Conservation (phyloP, 2,329 filamentous ascomycete species). For the Talaromyces sp. region DNA sequence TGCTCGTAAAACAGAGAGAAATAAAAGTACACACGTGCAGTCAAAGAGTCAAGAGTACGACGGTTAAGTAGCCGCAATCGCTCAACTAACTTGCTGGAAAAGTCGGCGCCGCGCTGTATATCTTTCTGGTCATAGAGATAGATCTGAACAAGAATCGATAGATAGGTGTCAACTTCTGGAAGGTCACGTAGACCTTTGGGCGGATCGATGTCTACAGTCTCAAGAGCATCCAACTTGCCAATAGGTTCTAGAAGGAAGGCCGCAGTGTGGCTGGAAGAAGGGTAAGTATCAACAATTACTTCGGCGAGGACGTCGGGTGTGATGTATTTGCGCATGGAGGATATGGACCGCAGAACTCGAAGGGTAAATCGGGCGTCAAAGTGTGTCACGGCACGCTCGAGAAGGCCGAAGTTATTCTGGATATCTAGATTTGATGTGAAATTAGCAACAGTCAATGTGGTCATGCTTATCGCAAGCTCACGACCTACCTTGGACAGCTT, state of each 20-base stretch:
- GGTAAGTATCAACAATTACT: constrained; percentile 77
- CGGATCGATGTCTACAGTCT: constrained; percentile 67
- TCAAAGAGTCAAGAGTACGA: constrained; percentile 86
- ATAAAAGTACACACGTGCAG: constrained; percentile 97
- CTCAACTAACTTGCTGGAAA: constrained; percentile 79
- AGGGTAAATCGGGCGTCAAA: constrained; percentile 96
- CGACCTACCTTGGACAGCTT: constrained; percentile 48
- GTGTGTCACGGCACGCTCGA: constrained; percentile 85
- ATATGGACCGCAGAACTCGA: constrained; percentile 89
- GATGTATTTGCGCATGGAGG: constrained; percentile 87
- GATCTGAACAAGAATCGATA: constrained; percentile 82
- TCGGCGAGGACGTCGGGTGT: constrained; percentile 76
- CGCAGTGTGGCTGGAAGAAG: constrained; percentile 63
- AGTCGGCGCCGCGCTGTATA: constrained; percentile 73
- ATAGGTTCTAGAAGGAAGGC: constrained; percentile 69
- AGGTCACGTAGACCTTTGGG: constrained; percentile 69
- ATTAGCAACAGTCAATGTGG: neutral
- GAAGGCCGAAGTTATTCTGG: constrained; percentile 84
- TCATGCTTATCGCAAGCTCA: neutral
- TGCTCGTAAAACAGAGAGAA: constrained; percentile 94
- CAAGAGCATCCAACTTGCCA: constrained; percentile 62
- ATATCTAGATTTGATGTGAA: constrained; percentile 66
- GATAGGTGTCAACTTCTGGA: constrained; percentile 83
- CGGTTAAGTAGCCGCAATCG: constrained; percentile 87
- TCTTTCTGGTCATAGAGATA: constrained; percentile 83